These are phyloP conservation scores for Malassezia sympodialis DNA, from an alignment of 1,284 basidiomycete species.

Conservation along the genomic window DNA sequence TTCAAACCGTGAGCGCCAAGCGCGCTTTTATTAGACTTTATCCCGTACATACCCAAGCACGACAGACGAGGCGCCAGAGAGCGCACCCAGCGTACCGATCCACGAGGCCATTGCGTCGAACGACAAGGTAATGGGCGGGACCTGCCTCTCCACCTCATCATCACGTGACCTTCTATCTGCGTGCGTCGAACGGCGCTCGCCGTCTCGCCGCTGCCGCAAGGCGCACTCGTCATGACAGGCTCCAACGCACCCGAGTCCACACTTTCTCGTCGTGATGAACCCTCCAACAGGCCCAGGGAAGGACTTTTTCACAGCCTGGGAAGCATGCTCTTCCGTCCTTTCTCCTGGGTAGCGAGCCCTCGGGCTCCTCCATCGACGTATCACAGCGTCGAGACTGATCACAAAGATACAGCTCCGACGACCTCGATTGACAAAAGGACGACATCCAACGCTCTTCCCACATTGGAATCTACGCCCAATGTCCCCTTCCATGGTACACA, in stretches of 20 bases:
- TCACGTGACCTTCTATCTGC: conserved; percentile 1
- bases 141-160: background rate
- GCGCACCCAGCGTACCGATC: conserved; percentile 2
- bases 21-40: conserved; percentile 17
- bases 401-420: background rate
- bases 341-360: conserved; percentile 6
- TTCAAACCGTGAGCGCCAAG: conserved; percentile 43
- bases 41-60: conserved; percentile 8
- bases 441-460: background rate
- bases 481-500: background rate
- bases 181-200: background rate
- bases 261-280: background rate
- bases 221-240: background rate
- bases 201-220: background rate
- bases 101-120: conserved; percentile 5
- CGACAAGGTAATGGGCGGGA: background rate
- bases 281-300: background rate
- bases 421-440: background rate
- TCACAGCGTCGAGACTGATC: background rate
- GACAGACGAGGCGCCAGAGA: conserved; percentile 15
- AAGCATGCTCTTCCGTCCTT: conserved; percentile 1
- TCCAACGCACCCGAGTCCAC: background rate
- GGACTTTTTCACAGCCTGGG: conserved; percentile 12
- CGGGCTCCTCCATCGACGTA: background rate
- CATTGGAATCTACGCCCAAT: background rate